Conservation (phyloP, 768 basidiomycete species). For the Butyriboletus loyo region DNA sequence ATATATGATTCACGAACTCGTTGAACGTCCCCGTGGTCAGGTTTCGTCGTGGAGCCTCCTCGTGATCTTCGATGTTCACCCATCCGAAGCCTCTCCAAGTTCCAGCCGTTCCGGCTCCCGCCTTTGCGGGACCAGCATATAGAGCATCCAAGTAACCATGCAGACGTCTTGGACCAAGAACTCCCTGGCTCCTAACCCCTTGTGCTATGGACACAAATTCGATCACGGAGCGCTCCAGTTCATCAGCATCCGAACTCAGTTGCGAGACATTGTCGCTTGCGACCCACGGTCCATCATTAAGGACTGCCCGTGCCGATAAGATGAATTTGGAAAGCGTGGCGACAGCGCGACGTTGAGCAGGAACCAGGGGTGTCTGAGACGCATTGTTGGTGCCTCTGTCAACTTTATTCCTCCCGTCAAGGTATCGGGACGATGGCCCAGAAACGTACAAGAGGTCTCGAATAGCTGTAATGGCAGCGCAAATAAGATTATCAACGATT, state of each 20-base stretch:
- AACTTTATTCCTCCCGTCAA: slow-evolving; percentile 41
- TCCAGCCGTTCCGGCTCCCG: slow-evolving; percentile 51
- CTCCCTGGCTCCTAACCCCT: slow-evolving; percentile 26
- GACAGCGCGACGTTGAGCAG: slow-evolving; percentile 77
- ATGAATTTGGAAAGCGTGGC: slow-evolving; percentile 87
- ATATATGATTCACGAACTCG: slow-evolving; percentile 29
- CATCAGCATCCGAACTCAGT: slow-evolving; percentile 68
- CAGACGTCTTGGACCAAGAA: slow-evolving; percentile 33
- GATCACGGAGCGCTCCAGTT: slow-evolving; percentile 65
- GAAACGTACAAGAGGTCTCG: slow-evolving; percentile 70
- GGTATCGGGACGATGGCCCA: slow-evolving; percentile 53
- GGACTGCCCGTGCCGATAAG: slow-evolving; percentile 78
- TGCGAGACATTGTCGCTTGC: slow-evolving; percentile 32
- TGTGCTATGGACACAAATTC: slow-evolving; percentile 69
- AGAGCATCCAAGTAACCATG: slow-evolving; percentile 36
- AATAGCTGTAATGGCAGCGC: slow-evolving; percentile 57
- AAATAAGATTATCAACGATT: slow-evolving; percentile 59
- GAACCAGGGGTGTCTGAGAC: slow-evolving; percentile 60
- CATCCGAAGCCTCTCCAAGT: slow-evolving; percentile 57
- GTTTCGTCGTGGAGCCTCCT: slow-evolving; percentile 28
- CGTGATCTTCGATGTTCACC: slow-evolving; percentile 35
- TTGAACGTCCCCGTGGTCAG: slow-evolving; percentile 31
- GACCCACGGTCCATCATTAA: slow-evolving; percentile 39
- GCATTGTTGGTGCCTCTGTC: slow-evolving; percentile 31
- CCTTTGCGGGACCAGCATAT: slow-evolving; percentile 38